phyloP scores from a whole-genome alignment of 805 yeast genomes.

The Candida golubevii region DNA sequence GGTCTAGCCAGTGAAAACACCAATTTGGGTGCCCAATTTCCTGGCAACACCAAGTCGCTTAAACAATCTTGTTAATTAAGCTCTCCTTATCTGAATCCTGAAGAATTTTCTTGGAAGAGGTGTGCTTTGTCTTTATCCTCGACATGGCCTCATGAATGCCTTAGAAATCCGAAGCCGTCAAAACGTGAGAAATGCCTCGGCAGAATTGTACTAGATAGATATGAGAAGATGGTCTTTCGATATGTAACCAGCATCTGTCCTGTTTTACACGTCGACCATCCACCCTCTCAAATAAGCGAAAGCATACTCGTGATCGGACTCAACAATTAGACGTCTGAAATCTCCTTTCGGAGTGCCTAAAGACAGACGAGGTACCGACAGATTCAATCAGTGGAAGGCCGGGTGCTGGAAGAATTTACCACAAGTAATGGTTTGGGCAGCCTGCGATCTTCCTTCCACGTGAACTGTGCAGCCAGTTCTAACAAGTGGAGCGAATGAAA shows the following conservation, averaged over 20 bases:
- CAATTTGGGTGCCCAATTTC: constrained; percentile 62
- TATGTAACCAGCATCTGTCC: constrained; percentile 4
- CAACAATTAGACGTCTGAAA: no score
- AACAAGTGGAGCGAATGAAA: no score
- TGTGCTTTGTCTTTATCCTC: constrained; percentile 68
- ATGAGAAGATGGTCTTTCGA: constrained; percentile 61
- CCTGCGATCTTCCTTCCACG: no score
- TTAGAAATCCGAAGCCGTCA: constrained; percentile 77
- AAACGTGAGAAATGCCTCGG: constrained; percentile 65
- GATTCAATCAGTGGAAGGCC: no score
- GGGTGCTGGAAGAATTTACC: no score
- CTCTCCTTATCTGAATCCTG: constrained; percentile 45
- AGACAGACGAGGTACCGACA: no score
- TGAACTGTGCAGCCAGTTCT: no score
- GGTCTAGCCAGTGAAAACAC: constrained; percentile 53
- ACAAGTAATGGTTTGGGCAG: no score
- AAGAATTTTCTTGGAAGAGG: constrained; percentile 72
- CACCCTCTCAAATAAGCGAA: constrained; percentile 50
- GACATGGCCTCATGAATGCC: constrained; percentile 70
- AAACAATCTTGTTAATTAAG: constrained; percentile 1
- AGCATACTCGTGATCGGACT: constrained; percentile 69
- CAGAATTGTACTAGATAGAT: constrained; percentile 43
- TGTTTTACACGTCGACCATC: constrained; percentile 61
- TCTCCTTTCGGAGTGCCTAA: no score
- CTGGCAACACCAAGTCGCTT: constrained; percentile 22